Evolutionary conservation across 352 stramenopile genomes (phyloP), one percentile per base, ranked within the genome.

Genomic region (Pythium periplocum): DNA sequence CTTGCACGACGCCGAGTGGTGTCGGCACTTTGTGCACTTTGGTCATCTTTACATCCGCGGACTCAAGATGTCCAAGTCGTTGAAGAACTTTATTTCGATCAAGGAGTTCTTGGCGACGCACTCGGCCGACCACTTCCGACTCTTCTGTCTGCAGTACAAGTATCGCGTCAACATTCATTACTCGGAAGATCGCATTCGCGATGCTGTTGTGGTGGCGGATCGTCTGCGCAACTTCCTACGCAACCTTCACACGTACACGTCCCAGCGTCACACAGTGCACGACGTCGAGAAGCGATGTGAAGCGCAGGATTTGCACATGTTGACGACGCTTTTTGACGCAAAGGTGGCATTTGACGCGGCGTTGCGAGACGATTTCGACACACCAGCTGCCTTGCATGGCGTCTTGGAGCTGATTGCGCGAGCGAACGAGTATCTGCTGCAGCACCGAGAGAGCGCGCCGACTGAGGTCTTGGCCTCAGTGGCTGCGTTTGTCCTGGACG

Each of bases 1-100:
- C 9, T 47, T 35, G 0, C 41, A 59, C 32, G 68, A 51, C 43
- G 17, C 36, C 17, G 70, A 87, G 55, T 98, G 94, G 93, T 98
- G 98, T 62, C 85, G 90, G 17, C 96, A 98, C 66, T 99, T 98
- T 83, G 69, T 98, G 37, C 96, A 99, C 67, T 98, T 97, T 45
- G 96, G 96, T 26, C 81, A 99, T 62, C 66, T 99, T 34, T 95
- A 99, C 64, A 98, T 99, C 53, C 76, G 96, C 48, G 96, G 96
- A 4, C 61, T 95, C 32, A 99, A 99, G 69, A 99, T 99, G 96
- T 98, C 87, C 57, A 99, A 99, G 73, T 98, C 86, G 32, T 75
- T 99, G 37, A 99, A 99, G 73, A 99, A 99, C 66, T 99, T 99
- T 62, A 94, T 99, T 55, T 98, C 92, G 31, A 96, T 99, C 54